Conservation (phyloP, 2,329 filamentous ascomycete genomes). For the Paraconiothyrium sp. region DNA sequence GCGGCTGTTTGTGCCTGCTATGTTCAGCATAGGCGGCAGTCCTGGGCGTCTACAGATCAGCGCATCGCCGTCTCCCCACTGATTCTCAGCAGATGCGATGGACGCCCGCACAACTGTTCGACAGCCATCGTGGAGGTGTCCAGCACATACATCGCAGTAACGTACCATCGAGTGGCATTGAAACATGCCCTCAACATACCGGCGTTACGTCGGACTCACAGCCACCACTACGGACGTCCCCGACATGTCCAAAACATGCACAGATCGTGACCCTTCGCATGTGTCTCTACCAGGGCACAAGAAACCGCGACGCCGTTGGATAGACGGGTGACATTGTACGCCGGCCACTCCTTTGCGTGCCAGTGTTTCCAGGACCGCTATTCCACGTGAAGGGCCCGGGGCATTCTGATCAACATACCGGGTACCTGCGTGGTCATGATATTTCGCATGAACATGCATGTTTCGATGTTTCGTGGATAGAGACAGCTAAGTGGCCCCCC, state of each 20-base stretch:
- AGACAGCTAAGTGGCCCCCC: background rate
- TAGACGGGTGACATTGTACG: slow-evolving; percentile 9
- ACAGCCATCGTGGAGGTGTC: background rate
- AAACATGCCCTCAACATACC: background rate
- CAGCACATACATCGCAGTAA: background rate
- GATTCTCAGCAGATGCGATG: background rate
- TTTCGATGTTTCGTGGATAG: slow-evolving; percentile 24
- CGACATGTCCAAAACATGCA: background rate
- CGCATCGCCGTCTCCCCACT: background rate
- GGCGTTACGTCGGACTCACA: slow-evolving; percentile 4
- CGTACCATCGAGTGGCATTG: background rate
- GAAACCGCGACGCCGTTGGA: slow-evolving; percentile 2
- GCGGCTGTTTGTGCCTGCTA: slow-evolving; percentile 2
- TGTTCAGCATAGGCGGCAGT: background rate
- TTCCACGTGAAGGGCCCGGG: background rate
- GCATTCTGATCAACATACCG: background rate
- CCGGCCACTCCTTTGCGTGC: background rate
- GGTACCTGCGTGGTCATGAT: slow-evolving; percentile 5
- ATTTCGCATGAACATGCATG: slow-evolving; percentile 9
- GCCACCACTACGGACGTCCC: slow-evolving; percentile 4
- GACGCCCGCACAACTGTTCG: background rate
- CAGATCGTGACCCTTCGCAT: background rate
- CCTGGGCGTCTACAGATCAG: slow-evolving; percentile 8
- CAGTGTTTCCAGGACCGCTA: background rate
- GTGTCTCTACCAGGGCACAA: background rate